Conservation (phyloP, 768 basidiomycete species). For the Naganishia friedmannii region DNA sequence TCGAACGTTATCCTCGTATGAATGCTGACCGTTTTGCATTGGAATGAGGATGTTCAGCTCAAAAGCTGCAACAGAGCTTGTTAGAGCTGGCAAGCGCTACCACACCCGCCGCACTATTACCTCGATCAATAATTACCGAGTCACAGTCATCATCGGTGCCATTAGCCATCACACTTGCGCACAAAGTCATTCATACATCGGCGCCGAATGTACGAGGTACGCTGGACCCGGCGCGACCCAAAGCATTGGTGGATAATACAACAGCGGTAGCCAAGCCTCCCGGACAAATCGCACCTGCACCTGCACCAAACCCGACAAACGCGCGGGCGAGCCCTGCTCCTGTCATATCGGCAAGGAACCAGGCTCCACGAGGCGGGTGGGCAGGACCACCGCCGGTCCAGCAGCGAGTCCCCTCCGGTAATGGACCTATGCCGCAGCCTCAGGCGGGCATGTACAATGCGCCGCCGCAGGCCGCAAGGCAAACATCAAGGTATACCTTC, state of each 20-base stretch:
- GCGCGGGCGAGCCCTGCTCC: not conserved
- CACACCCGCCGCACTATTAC: conserved; percentile 34
- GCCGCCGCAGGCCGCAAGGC: not conserved
- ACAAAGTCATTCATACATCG: conserved; percentile 37
- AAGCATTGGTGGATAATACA: conserved; percentile 43
- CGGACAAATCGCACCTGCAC: not conserved
- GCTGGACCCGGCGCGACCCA: conserved; percentile 46
- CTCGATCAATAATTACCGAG: not conserved
- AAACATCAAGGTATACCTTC: conserved; percentile 1
- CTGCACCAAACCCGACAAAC: not conserved
- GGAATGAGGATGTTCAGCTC: conserved; percentile 27
- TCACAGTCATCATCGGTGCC: conserved; percentile 18
- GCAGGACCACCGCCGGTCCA: not conserved
- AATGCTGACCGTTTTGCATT: conserved; percentile 9
- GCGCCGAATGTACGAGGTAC: conserved; percentile 43
- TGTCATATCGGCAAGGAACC: not conserved
- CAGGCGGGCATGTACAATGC: not conserved
- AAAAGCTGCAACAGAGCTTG: conserved; percentile 39
- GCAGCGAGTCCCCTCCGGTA: not conserved
- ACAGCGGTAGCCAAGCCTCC: conserved; percentile 2
- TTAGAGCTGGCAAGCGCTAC: conserved; percentile 32
- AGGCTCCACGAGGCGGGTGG: not conserved
- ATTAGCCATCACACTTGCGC: conserved; percentile 37
- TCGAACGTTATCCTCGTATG: too few relatives aligned
- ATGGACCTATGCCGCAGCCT: not conserved